Conservation (phyloP, 2,329 filamentous ascomycete genomes). For the Ilyonectria sp. region DNA sequence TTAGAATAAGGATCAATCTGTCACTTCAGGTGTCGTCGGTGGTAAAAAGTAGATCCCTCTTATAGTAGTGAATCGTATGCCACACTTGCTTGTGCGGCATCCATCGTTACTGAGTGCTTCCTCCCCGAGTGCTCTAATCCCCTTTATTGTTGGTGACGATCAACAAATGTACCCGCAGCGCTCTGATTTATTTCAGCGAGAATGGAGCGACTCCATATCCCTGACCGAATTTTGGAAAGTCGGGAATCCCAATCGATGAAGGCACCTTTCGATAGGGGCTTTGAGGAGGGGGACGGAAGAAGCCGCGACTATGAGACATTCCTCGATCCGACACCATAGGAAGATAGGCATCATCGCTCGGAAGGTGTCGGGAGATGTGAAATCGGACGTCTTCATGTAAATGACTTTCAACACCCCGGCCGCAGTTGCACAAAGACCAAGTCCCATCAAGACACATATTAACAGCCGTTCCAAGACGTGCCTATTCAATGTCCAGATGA, state of each 20-base stretch:
- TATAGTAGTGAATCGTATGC: too few species aligned
- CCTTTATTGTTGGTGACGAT: too few species aligned
- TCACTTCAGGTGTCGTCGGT: too few species aligned
- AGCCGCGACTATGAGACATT: slow-evolving; percentile 10
- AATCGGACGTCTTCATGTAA: slow-evolving; percentile 15
- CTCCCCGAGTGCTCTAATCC: too few species aligned
- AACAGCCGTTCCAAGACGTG: slow-evolving; percentile 6
- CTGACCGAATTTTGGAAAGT: too few species aligned
- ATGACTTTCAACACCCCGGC: slow-evolving; percentile 8
- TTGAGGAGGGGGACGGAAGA: slow-evolving; percentile 22
- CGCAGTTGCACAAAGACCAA: slow-evolving; percentile 14
- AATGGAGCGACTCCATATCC: too few species aligned
- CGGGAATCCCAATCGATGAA: slow-evolving; percentile 1
- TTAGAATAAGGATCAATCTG: too few species aligned
- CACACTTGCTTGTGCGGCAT: too few species aligned
- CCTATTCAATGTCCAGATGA: slow-evolving; percentile 15
- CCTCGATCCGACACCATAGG: slow-evolving; percentile 19
- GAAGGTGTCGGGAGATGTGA: slow-evolving; percentile 7
- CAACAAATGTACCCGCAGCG: too few species aligned
- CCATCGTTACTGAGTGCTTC: too few species aligned
- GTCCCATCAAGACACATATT: slow-evolving; percentile 13
- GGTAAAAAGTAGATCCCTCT: too few species aligned
- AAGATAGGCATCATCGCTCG: slow-evolving; percentile 5
- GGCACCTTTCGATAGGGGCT: slow-evolving; percentile 7
- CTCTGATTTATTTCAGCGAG: too few species aligned